phyloP scores from a whole-genome alignment of 371 early-diverging fungal genomes.

The Rhizopus sp. region DNA sequence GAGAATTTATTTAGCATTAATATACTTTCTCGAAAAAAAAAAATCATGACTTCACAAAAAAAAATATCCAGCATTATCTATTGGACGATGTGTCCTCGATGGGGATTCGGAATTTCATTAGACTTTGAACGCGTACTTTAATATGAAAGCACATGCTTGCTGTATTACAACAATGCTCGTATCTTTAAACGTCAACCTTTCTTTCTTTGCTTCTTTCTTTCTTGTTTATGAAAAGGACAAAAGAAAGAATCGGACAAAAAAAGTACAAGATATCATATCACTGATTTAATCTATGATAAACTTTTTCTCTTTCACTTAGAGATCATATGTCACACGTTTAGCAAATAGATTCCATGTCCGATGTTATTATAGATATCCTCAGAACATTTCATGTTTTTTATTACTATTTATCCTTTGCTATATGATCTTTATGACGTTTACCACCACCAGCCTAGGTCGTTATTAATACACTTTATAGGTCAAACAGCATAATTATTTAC shows the following conservation, averaged over 20 bases:
- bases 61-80: not conserved
- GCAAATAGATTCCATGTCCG: not conserved
- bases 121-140: not conserved
- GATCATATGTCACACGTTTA: not conserved
- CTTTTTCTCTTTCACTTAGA: not conserved
- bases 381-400: too few relatives aligned
- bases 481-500: constrained; percentile 13
- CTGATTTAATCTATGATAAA: not conserved
- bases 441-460: constrained; percentile 8
- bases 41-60: not conserved
- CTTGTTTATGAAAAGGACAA: not conserved
- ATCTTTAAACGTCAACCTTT: not conserved
- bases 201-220: not conserved
- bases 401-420: constrained; percentile 1
- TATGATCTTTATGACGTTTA: constrained; percentile 15
- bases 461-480: not conserved
- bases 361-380: not conserved
- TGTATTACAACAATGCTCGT: not conserved
- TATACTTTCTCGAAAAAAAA: constrained; percentile 4
- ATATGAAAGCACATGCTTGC: constrained; percentile 5
- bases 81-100: not conserved
- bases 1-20: constrained; percentile 1
- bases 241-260: not conserved
- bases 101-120: not conserved
- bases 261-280: not conserved